Conservation (phyloP, 2,329 filamentous ascomycete species). For the Arachnomyces sp. region DNA sequence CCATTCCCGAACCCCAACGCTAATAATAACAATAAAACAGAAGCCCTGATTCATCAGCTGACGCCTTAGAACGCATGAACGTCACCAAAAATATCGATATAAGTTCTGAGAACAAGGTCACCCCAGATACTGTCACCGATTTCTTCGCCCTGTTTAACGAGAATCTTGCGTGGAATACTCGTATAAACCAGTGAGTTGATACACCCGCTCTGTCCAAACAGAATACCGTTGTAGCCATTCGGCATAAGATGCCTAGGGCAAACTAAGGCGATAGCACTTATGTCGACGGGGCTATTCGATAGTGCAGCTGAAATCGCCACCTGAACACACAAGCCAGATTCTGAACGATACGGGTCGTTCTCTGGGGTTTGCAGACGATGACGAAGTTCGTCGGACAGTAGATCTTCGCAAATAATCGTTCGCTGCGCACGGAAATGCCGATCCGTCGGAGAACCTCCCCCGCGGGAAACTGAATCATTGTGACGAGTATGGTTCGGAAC, state of each 20-base stretch:
- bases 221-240: background rate
- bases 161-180: background rate
- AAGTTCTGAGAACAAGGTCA: background rate
- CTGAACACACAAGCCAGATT: background rate
- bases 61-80: too few species aligned
- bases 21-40: too few species aligned
- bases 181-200: background rate
- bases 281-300: background rate
- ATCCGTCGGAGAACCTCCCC: too few species aligned
- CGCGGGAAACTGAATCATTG: too few species aligned
- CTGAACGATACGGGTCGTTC: background rate
- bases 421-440: background rate
- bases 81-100: background rate
- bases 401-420: background rate
- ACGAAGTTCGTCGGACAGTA: background rate
- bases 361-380: background rate
- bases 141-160: background rate
- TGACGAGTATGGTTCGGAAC: too few species aligned
- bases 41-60: too few species aligned
- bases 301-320: background rate
- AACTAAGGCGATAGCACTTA: slow-evolving; percentile 1
- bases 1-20: too few species aligned
- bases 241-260: background rate
- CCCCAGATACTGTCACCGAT: background rate
- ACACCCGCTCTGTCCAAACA: slow-evolving; percentile 2